Conservation (phyloP, 768 basidiomycete species). For the Suillus variegatus region DNA sequence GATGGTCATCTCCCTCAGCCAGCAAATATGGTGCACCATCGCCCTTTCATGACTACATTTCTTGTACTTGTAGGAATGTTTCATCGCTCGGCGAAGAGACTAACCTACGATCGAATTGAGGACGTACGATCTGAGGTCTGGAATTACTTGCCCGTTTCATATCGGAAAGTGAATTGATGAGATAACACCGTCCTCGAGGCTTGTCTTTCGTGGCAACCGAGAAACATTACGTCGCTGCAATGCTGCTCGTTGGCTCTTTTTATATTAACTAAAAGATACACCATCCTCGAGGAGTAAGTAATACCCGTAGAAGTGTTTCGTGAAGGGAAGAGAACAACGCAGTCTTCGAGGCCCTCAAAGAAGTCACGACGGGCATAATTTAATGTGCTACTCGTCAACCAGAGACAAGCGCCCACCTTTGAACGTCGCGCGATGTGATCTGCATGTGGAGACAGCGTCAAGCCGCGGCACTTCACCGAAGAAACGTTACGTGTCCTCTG, state of each 20-base stretch:
- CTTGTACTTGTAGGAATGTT: not conserved
- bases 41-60: not conserved
- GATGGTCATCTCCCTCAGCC: not conserved
- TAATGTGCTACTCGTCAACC: not conserved
- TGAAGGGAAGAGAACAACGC: not conserved
- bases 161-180: not conserved
- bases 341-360: not conserved
- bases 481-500: too few relatives aligned
- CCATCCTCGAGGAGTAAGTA: not conserved
- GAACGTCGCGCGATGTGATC: not conserved
- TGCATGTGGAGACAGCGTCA: not conserved
- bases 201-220: not conserved
- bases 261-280: not conserved
- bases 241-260: not conserved
- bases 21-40: too few relatives aligned
- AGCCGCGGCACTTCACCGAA: too few relatives aligned
- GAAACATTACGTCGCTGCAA: not conserved
- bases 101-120: not conserved
- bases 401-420: not conserved
- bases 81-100: not conserved
- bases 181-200: conserved; percentile 1
- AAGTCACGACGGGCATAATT: not conserved
- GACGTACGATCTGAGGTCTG: not conserved
- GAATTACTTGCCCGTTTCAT: not conserved
- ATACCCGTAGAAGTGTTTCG: not conserved